These are phyloP conservation scores for Houttuynia cordata DNA, from an alignment of 164 flowering plant genomes.

Conservation along the genomic window DNA sequence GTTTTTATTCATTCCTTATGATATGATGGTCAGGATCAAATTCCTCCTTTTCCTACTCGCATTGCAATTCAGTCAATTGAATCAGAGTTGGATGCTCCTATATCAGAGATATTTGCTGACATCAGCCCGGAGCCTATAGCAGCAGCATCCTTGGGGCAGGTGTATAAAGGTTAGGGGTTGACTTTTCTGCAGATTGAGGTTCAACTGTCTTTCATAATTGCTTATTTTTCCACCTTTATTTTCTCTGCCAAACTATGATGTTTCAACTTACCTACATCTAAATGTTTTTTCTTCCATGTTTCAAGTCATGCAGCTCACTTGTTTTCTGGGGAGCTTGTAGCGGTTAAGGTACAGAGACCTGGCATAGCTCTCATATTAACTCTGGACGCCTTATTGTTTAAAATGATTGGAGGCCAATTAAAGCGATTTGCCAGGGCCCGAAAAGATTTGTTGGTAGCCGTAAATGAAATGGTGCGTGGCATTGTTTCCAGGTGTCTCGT, in stretches of 20 bases:
- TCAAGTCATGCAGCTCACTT: conserved; percentile 84
- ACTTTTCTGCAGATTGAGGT: not conserved
- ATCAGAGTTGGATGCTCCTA: conserved; percentile 62
- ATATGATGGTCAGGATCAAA: conserved; percentile 62
- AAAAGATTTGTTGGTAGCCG: conserved; percentile 87
- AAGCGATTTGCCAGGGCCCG: conserved; percentile 93
- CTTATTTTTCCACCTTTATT: not conserved
- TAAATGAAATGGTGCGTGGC: conserved; percentile 76
- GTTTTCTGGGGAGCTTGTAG: conserved; percentile 94
- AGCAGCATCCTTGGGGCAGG: conserved; percentile 96
- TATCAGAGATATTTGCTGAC: conserved; percentile 74
- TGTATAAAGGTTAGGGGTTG: conserved; percentile 74
- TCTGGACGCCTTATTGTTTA: conserved; percentile 82
- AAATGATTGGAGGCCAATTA: conserved; percentile 92
- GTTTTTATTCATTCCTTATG: not conserved
- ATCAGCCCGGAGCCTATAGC: conserved; percentile 88
- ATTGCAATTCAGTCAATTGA: conserved; percentile 74
- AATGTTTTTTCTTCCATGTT: conserved; percentile 13
- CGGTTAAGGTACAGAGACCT: conserved; percentile 98
- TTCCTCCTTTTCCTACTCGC: conserved; percentile 79
- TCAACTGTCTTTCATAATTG: too few relatives aligned
- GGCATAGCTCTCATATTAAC: conserved; percentile 76
- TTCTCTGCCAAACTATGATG: not conserved
- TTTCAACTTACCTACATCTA: not conserved
- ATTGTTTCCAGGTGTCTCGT: not conserved